Evolutionary conservation across 2,329 filamentous ascomycete genomes (phyloP), one percentile per base, ranked within the genome.

Genomic region (Fusarium mundagurra): DNA sequence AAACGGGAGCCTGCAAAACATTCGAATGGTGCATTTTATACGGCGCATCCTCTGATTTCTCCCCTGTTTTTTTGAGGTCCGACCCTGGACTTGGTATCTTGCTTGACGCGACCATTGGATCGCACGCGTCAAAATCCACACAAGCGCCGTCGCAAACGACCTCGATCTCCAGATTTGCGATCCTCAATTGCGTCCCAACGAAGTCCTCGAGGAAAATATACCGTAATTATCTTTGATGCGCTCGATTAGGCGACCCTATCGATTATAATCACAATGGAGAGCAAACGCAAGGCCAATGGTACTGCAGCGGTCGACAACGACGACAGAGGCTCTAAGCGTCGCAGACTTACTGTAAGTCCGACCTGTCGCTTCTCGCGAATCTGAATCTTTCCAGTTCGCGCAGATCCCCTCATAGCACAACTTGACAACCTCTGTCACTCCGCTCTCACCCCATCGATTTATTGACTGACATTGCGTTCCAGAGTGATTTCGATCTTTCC

Each of bases 201-300:
- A 67, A 61, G 43, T 51, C 38, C 60, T 55, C 47, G 33, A 62
- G 50, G 39, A 59, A 45, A 57, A 24, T 48, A 57, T 47, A 45
- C 53, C 62, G 39, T 31, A 55, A 50, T 65, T 50, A 57, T 63
- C 61, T 78, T 74, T 78, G 65, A 81, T 82, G 81, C 73, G 75
- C 75, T 57, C 59, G 69, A 62, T 71, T 64, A 67, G 43, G 77
- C 79, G 76, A 80, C 61, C 68, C 45, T 69, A 71, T 64, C 65
- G 38, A 74, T 71, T 53, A 64, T 67, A 64, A 63, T 72, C 73
- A 81, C 72, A 53, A 90, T 90, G 88, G 88, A 90, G 74, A 84
- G 84, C 80, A 90, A 90, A 82, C 86, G 88, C 74, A 90, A 90
- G 78, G 86, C 87, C 58, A 86, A 86, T 77, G 85, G 85, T 71